phyloP scores from a whole-genome alignment of 768 basidiomycete genomes.

The Cytidiella melzeri region DNA sequence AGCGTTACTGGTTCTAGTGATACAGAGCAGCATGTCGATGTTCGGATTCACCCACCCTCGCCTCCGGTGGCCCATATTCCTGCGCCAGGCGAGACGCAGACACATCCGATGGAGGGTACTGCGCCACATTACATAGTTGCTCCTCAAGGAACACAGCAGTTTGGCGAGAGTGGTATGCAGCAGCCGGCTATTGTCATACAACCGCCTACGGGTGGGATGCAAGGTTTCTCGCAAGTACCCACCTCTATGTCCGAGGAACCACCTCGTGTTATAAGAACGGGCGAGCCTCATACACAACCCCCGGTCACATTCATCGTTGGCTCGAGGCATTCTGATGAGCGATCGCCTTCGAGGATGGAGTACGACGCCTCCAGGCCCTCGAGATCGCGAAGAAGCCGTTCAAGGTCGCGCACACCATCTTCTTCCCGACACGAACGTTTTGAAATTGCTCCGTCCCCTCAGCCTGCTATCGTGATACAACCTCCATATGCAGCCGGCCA shows the following conservation, averaged over 20 bases:
- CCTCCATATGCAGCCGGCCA: constrained; percentile 3
- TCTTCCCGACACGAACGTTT: background rate
- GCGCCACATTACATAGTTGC: background rate
- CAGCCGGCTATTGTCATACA: constrained; percentile 3
- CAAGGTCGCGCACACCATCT: constrained; percentile 2
- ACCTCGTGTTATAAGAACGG: background rate
- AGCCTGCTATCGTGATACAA: constrained; percentile 11
- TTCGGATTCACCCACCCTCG: constrained; percentile 3
- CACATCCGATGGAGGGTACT: background rate
- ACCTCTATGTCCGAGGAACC: background rate
- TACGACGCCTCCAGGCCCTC: background rate
- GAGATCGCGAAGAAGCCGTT: background rate
- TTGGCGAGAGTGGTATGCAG: background rate
- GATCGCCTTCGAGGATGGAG: background rate
- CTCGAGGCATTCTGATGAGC: background rate
- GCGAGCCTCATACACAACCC: background rate
- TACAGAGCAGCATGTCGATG: background rate
- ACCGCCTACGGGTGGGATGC: background rate
- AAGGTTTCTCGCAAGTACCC: background rate
- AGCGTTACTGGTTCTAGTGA: background rate
- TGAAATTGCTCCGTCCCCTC: constrained; percentile 2
- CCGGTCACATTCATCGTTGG: constrained; percentile 1
- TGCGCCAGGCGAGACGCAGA: too few relatives aligned
- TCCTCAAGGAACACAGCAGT: background rate
- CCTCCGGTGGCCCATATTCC: background rate